Evolutionary conservation across 2,329 filamentous ascomycete genomes (phyloP), one percentile per base, ranked within the genome.

Genomic region (Penicillium vulpinum): DNA sequence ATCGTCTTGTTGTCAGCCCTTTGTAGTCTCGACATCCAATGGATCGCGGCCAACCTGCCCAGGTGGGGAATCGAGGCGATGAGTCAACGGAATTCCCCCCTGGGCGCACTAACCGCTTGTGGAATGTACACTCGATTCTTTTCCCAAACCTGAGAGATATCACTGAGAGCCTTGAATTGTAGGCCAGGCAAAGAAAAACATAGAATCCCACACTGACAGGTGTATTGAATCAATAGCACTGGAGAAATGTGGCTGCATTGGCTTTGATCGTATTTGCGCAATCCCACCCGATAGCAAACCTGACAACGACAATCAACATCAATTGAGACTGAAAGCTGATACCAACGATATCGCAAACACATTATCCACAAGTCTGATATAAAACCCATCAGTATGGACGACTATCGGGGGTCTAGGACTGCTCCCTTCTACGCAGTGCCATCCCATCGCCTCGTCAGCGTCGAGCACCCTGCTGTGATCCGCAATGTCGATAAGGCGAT

Each of bases 391-490:
- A 48, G 2, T 16, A 72, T 72, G 70, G 62, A 67, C 3, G 53
- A 64, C 7, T 49, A 60, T 13, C 60, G 61, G 16, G 59, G 51
- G 15, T 47, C 62, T 4, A 61, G 71, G 54, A 75, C 70, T 38
- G 77, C 78, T 31, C 80, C 82, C 0, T 79, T 77, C 68, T 82
- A 82, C 66, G 58, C 67, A 9, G 77, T 88, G 38, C 83, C 84
- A 3, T 64, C 73, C 36, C 76, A 79, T 59, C 76, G 79, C 50
- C 76, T 89, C 46, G 79, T 87, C 52, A 81, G 80, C 59, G 79
- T 90, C 45, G 87, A 90, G 68, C 87, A 89, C 73, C 87, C 87
- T 51, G 85, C 84, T 68, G 80, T 88, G 52, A 75, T 89, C 66
- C 82, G 81, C 67, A 85, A 88, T 70, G 70, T 88, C 55, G 83